Conservation (phyloP, 352 stramenopile species). For the Aphanomyces astaci region DNA sequence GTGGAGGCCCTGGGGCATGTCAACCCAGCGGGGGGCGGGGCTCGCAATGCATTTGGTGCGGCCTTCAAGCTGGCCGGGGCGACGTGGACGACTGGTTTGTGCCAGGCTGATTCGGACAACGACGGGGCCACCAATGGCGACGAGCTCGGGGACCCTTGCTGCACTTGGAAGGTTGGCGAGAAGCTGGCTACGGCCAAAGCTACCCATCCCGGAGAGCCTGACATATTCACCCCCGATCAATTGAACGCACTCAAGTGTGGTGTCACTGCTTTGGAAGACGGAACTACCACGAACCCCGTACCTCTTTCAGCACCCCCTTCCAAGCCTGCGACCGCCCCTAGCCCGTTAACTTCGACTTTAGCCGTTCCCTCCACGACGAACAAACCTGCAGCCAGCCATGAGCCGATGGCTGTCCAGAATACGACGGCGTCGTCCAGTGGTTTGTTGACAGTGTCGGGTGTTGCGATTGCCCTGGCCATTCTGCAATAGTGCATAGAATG, state of each 20-base stretch:
- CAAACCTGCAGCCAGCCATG: no score
- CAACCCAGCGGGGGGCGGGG: conserved; percentile 26
- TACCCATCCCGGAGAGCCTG: neutral
- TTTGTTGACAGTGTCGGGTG: no score
- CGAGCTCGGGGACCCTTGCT: conserved; percentile 80
- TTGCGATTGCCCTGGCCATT: no score
- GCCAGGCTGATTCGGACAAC: conserved; percentile 59
- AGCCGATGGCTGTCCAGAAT: no score
- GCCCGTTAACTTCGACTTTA: no score
- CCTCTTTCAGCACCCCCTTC: no score
- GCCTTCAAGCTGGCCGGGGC: conserved; percentile 31
- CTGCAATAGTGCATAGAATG: no score
- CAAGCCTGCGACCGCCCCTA: no score
- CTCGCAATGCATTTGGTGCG: conserved; percentile 40
- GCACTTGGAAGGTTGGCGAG: conserved; percentile 39
- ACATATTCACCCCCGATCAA: conserved; percentile 8
- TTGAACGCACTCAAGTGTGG: conserved; percentile 3
- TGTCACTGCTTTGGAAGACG: no score
- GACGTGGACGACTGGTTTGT: conserved; percentile 40
- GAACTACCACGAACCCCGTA: no score
- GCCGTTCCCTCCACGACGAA: no score
- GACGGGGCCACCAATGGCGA: conserved; percentile 79
- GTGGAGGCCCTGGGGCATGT: conserved; percentile 29
- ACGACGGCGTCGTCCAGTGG: no score
- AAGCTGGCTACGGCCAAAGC: conserved; percentile 4